These are phyloP conservation scores for Hemileccinum impolitum DNA, from an alignment of 768 basidiomycete species.

Conservation along the genomic window DNA sequence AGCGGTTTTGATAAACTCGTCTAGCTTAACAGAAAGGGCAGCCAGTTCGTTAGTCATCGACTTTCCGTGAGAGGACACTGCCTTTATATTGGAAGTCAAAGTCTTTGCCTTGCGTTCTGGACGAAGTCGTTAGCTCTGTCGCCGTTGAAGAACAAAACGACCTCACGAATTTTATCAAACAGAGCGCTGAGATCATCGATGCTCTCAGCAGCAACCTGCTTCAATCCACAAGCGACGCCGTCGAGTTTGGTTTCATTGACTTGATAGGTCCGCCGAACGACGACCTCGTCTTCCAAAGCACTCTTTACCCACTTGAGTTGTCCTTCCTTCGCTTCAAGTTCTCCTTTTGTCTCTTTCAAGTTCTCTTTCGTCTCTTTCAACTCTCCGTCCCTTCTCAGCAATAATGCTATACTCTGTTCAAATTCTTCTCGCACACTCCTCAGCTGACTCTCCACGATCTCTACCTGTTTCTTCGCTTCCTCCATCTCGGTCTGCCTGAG, in stretches of 20 bases:
- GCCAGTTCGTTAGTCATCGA: conserved; percentile 53
- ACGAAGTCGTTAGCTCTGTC: conserved; percentile 7
- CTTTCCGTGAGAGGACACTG: conserved; percentile 60
- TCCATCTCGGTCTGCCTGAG: conserved; percentile 71
- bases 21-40: conserved; percentile 53
- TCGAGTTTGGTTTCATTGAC: conserved; percentile 69
- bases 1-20: conserved; percentile 57
- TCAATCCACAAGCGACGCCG: conserved; percentile 67
- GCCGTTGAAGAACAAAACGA: not conserved
- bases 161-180: conserved; percentile 81
- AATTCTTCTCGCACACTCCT: conserved; percentile 82
- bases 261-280: conserved; percentile 76
- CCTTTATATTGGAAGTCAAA: conserved; percentile 61
- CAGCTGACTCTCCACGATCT: conserved; percentile 81
- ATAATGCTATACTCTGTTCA: conserved; percentile 78
- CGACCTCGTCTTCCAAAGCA: conserved; percentile 74
- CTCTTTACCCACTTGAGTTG: conserved; percentile 57
- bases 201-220: conserved; percentile 61
- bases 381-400: conserved; percentile 76
- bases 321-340: conserved; percentile 49
- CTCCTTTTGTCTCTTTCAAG: conserved; percentile 49
- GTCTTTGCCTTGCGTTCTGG: conserved; percentile 71
- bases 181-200: conserved; percentile 66
- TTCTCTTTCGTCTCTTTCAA: conserved; percentile 58
- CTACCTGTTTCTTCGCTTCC: conserved; percentile 80